Conservation (phyloP, 139 green algal species). For the Picochlorum sp. region DNA sequence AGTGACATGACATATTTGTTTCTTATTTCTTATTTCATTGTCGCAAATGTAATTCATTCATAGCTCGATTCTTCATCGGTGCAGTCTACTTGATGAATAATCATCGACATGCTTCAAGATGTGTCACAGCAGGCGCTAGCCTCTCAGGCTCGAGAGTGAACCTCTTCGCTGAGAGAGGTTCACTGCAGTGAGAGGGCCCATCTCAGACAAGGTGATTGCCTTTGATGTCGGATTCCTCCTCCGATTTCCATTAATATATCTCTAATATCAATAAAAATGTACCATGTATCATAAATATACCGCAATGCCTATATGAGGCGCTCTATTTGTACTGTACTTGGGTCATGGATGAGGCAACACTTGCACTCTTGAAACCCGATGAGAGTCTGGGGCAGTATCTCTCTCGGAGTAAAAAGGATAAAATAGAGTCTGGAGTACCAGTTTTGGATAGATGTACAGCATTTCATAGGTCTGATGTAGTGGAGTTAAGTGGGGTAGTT, state of each 20-base stretch:
- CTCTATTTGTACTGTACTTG: not conserved
- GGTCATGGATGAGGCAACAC: too few relatives aligned
- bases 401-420: conserved; percentile 12
- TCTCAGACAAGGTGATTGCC: too few relatives aligned
- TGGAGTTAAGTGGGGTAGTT: conserved; percentile 16
- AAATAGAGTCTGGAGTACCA: conserved; percentile 20
- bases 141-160: too few relatives aligned
- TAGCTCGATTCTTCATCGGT: too few relatives aligned
- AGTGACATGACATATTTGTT: not conserved
- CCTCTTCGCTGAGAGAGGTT: too few relatives aligned
- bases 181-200: too few relatives aligned
- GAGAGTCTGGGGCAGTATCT: conserved; percentile 26
- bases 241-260: not conserved
- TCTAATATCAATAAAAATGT: too few relatives aligned
- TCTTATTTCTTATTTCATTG: conserved; percentile 2
- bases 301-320: conserved; percentile 24
- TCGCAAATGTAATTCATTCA: too few relatives aligned
- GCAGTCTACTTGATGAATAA: too few relatives aligned
- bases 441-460: conserved; percentile 18
- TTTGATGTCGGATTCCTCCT: not conserved
- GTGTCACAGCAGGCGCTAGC: too few relatives aligned
- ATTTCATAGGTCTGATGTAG: conserved; percentile 18
- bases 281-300: not conserved
- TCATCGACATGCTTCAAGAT: too few relatives aligned
- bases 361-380: conserved; percentile 19